Evolutionary conservation across 805 yeast species (phyloP), one percentile per base, ranked within the genome.

Genomic region (Suhomyces sp.): DNA sequence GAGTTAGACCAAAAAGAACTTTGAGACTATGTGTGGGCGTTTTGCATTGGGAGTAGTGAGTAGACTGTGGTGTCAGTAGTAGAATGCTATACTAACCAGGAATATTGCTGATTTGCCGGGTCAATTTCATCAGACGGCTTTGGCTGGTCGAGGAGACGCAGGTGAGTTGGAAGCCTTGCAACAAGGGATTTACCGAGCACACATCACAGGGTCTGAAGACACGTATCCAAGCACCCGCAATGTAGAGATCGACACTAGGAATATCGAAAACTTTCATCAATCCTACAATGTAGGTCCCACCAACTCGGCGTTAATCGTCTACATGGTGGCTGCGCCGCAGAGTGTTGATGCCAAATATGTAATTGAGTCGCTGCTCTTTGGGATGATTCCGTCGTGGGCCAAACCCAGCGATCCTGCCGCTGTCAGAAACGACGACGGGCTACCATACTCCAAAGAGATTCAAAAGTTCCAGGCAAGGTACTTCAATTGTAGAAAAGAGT

Each of bases 401-500:
- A 69, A 69, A 46, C 77, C 82, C 1, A 72, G 71, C 41, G 73
- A 73, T 20, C 57, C 67, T 3, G 61, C 66, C 15, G 60, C 68
- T 0, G 67, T 61, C 3, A 58, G 55, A 13, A 48, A 53, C n/a
- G 59, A 54, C 2, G 22, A 43, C 7, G 68, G 69, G n/a, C 41
- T 53, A 3, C 49, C 53, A 27, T 64, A 64, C 51, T 63, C 69
- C 1, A 62, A 63, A 39, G 77, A 73, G 46, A 48, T 73, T 17
- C 70, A 69, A 29, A 60, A 61, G 44, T 59, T 63, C 25, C 71
- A 77, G 44, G 74, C 78, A 50, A 75, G 76, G 43, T 81, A 86
- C 12, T 86, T 91, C 73, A 91, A 91, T 69, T 90, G 96, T 22
- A 71, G 94, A 19, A 69, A 71, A 33, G 97, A 90, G 56, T 78